Evolutionary conservation across 805 yeast species (phyloP), one percentile per base, ranked within the genome.

Genomic region (Maudiozyma pseudohumilis): DNA sequence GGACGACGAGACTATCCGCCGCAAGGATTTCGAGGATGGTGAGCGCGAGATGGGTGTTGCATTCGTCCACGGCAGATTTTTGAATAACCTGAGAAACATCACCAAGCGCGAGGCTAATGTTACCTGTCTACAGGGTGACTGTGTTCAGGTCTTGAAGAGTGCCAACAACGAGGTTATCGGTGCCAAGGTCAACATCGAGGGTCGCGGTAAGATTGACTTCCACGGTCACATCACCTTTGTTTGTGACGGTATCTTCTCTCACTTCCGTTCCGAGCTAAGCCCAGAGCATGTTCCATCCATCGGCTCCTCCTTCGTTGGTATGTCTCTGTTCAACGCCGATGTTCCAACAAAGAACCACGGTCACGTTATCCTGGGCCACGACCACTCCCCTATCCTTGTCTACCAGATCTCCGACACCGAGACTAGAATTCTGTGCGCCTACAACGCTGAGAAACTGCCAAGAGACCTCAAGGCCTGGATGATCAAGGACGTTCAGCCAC

Each of bases 191-290:
- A 75, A 68, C 42, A 61, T 65, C 22, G 66, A 64, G 6, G 64
- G 61, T 12, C 66, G 68, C 22, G 61, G 64, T 7, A 52, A 53
- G 18, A 63, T 65, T 39, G 60, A 66, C 6, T 77, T 69, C 63
- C 60, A 60, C 16, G 84, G 81, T 3, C 73, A 75, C 39, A 55
- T 87, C 40, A 81, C 89, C 6, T 68, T 87, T 22, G 74, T 82
- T 34, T 85, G 94, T 55, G 98, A 92, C 60, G 98, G 98, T 42
- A 88, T 89, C 40, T 86, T 85, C 55, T 88, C 96, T 40, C 87
- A 80, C 60, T 86, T 89, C 66, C 74, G 98, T 57, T 83, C 76
- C 56, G 80, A 78, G 41, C 68, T 83, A 34, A 65, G 75, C 16
- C 60, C 69, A n/a, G 66, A 69, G 23, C 73, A 75, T 47, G 69